A percentile compares a stretch with the other conserved stretches of the same genome.
phyloP scores from a whole-genome alignment of 257 asterid species.

The Handroanthus guayacan region DNA sequence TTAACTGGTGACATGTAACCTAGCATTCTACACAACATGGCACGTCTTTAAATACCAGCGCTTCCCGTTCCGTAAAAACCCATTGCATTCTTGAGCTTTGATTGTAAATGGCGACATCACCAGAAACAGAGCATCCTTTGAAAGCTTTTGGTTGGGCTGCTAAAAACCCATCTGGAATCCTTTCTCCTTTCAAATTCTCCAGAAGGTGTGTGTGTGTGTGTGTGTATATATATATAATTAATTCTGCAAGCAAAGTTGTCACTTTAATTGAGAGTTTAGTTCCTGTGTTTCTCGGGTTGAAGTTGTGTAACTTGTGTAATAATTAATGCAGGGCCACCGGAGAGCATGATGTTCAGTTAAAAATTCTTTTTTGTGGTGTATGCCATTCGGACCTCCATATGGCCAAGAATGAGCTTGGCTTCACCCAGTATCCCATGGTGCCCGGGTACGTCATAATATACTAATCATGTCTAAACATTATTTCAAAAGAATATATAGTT shows the following conservation, averaged over 20 bases:
- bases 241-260: no score
- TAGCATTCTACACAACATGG: no score
- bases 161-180: conserved; percentile 37
- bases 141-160: conserved; percentile 55
- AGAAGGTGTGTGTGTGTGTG: conserved; percentile 34
- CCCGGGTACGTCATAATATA: conserved; percentile 43
- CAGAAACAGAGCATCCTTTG: conserved; percentile 49
- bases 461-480: no score
- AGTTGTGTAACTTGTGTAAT: not conserved
- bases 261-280: no score
- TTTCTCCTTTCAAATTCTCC: conserved; percentile 49
- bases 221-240: no score
- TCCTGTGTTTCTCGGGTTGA: no score
- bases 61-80: not conserved
- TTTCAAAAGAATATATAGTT: no score
- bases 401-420: conserved; percentile 51
- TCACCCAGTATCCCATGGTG: conserved; percentile 45
- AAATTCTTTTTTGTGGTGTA: conserved; percentile 50
- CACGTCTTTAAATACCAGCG: not conserved
- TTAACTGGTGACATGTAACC: no score
- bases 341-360: conserved; percentile 50
- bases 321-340: conserved; percentile 42
- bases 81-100: not conserved
- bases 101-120: conserved; percentile 40
- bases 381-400: conserved; percentile 60